Conservation (phyloP, 352 stramenopile species). For the Pythium graminicola region DNA sequence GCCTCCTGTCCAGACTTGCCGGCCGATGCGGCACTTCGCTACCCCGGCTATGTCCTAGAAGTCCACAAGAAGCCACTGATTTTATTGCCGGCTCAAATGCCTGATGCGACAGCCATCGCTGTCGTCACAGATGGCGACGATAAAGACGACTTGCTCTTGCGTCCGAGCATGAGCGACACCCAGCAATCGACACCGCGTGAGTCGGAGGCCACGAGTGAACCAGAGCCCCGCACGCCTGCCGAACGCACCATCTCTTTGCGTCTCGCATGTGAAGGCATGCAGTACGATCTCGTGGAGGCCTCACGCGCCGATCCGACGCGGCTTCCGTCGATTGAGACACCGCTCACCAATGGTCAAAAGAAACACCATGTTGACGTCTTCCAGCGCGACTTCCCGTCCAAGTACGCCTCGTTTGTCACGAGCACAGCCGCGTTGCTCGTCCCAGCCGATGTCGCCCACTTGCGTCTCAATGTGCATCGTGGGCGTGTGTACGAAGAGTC, state of each 20-base stretch:
- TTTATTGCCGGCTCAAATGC: background rate
- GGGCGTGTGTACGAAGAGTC: conserved; percentile 30
- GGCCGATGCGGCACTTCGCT: background rate
- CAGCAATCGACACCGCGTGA: conserved; percentile 12
- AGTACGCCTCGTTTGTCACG: conserved; percentile 33
- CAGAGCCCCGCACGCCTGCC: conserved; percentile 16
- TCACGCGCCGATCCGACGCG: conserved; percentile 9
- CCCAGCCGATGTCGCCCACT: conserved; percentile 14
- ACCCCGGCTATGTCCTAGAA: conserved; percentile 16
- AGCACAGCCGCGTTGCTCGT: conserved; percentile 18
- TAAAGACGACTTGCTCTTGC: background rate
- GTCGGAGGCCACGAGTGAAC: conserved; percentile 6
- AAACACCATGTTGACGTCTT: conserved; percentile 13
- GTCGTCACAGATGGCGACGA: background rate
- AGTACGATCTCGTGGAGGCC: conserved; percentile 17
- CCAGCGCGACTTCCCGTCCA: conserved; percentile 28
- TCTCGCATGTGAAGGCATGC: conserved; percentile 13
- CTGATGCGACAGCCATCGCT: background rate
- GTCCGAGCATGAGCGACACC: conserved; percentile 14
- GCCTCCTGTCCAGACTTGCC: background rate
- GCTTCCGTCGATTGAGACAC: conserved; percentile 9
- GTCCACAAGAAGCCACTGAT: conserved; percentile 21
- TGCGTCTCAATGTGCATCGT: conserved; percentile 27
- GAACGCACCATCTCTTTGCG: conserved; percentile 16
- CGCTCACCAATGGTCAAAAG: conserved; percentile 7